Base-by-base conservation (phyloP, 2,329 filamentous ascomycete genomes). In the Chaetomium strumarium region DNA sequence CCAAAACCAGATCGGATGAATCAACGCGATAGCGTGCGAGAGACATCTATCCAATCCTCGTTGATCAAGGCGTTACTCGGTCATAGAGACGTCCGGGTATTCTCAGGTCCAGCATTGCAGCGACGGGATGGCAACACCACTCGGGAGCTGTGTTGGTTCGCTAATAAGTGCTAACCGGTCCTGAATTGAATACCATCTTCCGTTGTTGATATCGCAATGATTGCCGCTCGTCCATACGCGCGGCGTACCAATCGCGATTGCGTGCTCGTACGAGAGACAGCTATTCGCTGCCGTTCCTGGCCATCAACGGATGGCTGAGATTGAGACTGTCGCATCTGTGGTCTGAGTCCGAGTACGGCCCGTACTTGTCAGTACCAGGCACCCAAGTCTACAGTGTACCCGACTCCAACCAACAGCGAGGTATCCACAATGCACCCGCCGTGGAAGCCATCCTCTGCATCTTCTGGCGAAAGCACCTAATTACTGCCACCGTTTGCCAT, bases 361-460 rank as follows among this genome's bases (percentile, higher is more conserved):
- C 31, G 24, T 3, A n/a, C 14, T n/a, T 39, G 36, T 36, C 45
- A 34, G 29, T 53, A 14, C 46, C 34, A 39, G 33, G 33, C 31
- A n/a, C 53, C 49, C 43, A 46, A 41, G 40, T n/a, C 42, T 33
- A 24, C 33, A 14, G 33, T 24, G 6, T n/a, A 17, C 39, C 48
- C 9, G 13, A 36, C 46, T 36, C 46, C 45, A 43, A 43, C 51
- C 52, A 40, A 41, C 42, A 11, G 37, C 45, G 40, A 45, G 33
- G 49, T 51, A 51, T 36, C 48, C 46, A 45, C 48, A 37, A 43
- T 48, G 19, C 50, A 46, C 51, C 49, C 55, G 52, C 58, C 58
- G 58, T 59, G 58, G 58, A 54, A 58, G 55, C 46, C 54, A 52
- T 49, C 55, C 51, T 53, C 45, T 47, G 48, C 59, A 58, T 29